Conservation (phyloP, 2,329 filamentous ascomycete genomes). For the Pseudogymnoascus sp. region DNA sequence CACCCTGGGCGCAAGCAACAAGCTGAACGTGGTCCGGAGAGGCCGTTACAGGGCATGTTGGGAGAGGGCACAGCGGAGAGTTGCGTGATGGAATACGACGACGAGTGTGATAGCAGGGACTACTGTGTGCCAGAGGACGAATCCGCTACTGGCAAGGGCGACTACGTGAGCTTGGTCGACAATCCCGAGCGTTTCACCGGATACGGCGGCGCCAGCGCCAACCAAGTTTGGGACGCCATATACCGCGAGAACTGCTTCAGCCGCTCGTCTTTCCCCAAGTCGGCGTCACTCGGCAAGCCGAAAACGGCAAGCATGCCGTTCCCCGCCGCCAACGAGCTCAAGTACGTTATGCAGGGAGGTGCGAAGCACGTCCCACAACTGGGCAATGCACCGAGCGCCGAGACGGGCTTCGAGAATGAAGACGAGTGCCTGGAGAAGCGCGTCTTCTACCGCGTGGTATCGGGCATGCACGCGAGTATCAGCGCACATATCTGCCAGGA, state of each 20-base stretch:
- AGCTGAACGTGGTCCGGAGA: slow-evolving; percentile 55
- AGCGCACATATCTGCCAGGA: slow-evolving; percentile 94
- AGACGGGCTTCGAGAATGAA: slow-evolving; percentile 64
- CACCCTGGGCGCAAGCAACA: slow-evolving; percentile 74
- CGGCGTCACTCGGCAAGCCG: slow-evolving; percentile 43
- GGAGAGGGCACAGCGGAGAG: slow-evolving; percentile 87
- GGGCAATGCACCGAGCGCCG: slow-evolving; percentile 49
- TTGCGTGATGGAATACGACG: slow-evolving; percentile 94
- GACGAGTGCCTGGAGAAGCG: slow-evolving; percentile 96
- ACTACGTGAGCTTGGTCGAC: slow-evolving; percentile 88
- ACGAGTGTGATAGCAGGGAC: slow-evolving; percentile 92
- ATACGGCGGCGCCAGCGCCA: slow-evolving; percentile 74
- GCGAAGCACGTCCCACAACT: slow-evolving; percentile 39
- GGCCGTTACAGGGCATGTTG: slow-evolving; percentile 71
- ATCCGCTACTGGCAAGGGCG: slow-evolving; percentile 74
- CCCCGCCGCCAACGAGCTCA: slow-evolving; percentile 52
- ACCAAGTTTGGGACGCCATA: slow-evolving; percentile 92
- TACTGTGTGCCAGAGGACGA: slow-evolving; percentile 97
- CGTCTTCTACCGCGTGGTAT: slow-evolving; percentile 93
- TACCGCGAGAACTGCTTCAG: slow-evolving; percentile 97
- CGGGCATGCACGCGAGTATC: slow-evolving; percentile 97
- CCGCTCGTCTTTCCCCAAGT: slow-evolving; percentile 53
- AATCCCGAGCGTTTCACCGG: slow-evolving; percentile 96
- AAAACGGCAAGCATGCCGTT: slow-evolving; percentile 28
- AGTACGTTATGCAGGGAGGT: slow-evolving; percentile 49